These are phyloP conservation scores for Puccinia triticina DNA, from an alignment of 1,284 basidiomycete species.

Conservation along the genomic window DNA sequence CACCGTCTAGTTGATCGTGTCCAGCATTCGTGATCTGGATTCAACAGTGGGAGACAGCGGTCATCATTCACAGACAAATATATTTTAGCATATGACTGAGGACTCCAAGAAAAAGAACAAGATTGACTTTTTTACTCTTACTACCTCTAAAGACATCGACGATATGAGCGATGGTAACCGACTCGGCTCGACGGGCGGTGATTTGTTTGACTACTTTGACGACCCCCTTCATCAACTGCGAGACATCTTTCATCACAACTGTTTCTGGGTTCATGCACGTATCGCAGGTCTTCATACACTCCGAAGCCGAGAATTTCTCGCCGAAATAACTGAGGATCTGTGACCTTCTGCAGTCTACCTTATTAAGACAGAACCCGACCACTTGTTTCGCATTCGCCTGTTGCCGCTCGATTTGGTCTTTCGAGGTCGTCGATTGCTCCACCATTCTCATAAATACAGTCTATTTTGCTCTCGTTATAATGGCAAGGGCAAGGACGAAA, in stretches of 20 bases:
- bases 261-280: slow-evolving; percentile 69
- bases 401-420: slow-evolving; percentile 68
- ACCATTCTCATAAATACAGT: slow-evolving; percentile 63
- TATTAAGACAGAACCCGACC: slow-evolving; percentile 76
- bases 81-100: not conserved
- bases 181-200: slow-evolving; percentile 52
- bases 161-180: slow-evolving; percentile 62
- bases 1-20: slow-evolving; percentile 64
- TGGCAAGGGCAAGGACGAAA: not conserved
- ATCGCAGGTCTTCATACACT: slow-evolving; percentile 73
- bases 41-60: slow-evolving; percentile 32
- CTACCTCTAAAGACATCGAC: slow-evolving; percentile 70
- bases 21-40: slow-evolving; percentile 61
- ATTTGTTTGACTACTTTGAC: slow-evolving; percentile 65
- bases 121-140: slow-evolving; percentile 62
- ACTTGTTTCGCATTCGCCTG: slow-evolving; percentile 67
- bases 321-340: slow-evolving; percentile 75
- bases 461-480: not conserved
- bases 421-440: slow-evolving; percentile 63
- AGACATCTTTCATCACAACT: slow-evolving; percentile 65
- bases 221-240: slow-evolving; percentile 65
- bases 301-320: slow-evolving; percentile 67
- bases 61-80: slow-evolving; percentile 21
- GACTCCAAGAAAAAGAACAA: not conserved
- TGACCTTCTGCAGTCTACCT: slow-evolving; percentile 80